Base-by-base conservation (phyloP, 345 rosid species). In the Hibiscus tridactylites region DNA sequence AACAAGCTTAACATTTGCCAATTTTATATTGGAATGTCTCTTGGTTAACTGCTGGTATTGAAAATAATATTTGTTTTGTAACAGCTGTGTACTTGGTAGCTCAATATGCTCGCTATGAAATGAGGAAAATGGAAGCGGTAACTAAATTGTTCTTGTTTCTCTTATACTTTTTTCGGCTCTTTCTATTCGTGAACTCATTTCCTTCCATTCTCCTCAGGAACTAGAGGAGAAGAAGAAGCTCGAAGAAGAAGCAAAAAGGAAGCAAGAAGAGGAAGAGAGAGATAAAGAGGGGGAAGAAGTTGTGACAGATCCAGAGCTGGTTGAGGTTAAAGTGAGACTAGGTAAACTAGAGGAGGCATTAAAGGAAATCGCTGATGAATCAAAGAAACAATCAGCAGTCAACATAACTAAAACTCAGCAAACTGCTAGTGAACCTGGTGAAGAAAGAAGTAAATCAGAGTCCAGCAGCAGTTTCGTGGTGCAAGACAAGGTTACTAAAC, bases 71-170 rank as follows among this genome's bases (percentile, higher is more conserved):
- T 50, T 70, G 74, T 72, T 35, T 21, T 79, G 73, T 72, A 52
- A 80, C 93, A 91, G 96, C 93, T 79, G 95, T 90, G 31, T 94
- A 84, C 74, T 74, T 90, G 81, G 96, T 94, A 74, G 97, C 98
- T 68, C 91, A 87, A 68, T 91, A 88, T 78, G 93, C 97, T 76
- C 91, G 93, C 35, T 82, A 65, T 72, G 91, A 86, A 72, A 91
- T 94, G 89, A 86, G 80, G 82, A 85, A 76, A 75, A 90, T 94
- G 96, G 97, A 94, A 50, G 93, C 88, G 60, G 97, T 88, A 79
- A 91, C 49, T 4, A 19, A 60, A 28, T 19, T 60, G 8, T 61
- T 33, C 46, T 73, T 8, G 16, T 21, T 70, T 54, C 47, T 13
- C 16, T 52, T 16, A 6, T 5, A 4, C 50, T 46, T 37, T 7